Conservation (phyloP, 345 rosid genomes). For the Syzygium oleosum region DNA sequence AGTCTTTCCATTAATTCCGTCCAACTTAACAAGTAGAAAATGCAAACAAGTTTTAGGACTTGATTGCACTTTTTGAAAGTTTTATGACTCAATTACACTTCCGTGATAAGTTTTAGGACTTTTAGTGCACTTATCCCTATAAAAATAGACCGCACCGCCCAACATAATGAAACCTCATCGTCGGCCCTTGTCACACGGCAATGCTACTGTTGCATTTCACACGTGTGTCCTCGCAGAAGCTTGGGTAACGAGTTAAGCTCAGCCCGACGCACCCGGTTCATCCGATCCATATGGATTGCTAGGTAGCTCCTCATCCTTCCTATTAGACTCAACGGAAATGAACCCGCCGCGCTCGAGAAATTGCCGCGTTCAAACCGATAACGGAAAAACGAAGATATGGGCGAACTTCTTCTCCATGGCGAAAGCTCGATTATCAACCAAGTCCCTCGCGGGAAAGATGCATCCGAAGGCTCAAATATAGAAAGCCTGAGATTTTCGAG, state of each 20-base stretch:
- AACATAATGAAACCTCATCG: background rate
- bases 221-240: rapidly evolving
- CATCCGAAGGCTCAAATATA: background rate
- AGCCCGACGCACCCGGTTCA: rapidly evolving
- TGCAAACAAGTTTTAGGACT: too few relatives aligned
- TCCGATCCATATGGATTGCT: background rate
- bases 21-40: too few relatives aligned
- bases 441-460: background rate
- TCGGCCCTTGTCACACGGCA: too few relatives aligned
- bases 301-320: too few relatives aligned
- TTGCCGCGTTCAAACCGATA: background rate
- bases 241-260: background rate
- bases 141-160: background rate
- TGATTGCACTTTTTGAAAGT: too few relatives aligned
- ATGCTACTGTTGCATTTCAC: background rate
- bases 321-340: too few relatives aligned
- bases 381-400: background rate
- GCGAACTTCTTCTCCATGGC: background rate
- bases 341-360: background rate
- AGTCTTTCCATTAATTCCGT: too few relatives aligned
- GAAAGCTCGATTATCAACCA: background rate
- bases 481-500: background rate
- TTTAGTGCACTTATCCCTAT: too few relatives aligned
- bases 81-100: too few relatives aligned
- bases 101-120: too few relatives aligned